Base-by-base conservation (phyloP, 495 filamentous ascomycete genomes). In the Lentithecium fluviatile region DNA sequence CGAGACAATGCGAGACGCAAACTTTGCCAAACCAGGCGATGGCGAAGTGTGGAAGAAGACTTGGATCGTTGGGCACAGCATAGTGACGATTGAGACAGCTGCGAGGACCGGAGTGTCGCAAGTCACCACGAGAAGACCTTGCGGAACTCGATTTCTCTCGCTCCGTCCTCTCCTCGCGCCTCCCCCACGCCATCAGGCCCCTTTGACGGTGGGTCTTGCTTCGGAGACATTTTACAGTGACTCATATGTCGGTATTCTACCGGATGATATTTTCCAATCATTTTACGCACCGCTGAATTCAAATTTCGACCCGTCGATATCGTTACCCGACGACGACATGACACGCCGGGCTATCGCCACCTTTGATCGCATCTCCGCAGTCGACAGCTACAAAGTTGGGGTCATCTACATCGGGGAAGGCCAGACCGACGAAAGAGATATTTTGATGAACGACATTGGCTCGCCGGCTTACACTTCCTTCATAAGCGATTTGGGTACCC, bases 351-450 rank as follows among this genome's bases (percentile, higher is more conserved):
- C 89, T 0, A 85, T 97, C 34, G 83, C 76, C 42, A 75, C 80
- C 34, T 95, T 99, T 73, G 95, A 97, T 71, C 85, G 85, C 25
- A 96, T 83, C 58, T 85, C 92, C 50, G 90, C 92, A 24, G 88
- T 99, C 4, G 95, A 99, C 73, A 88, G 91, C 11, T 91, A 99
- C 73, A 96, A 96, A 70, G 88, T 96, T 47, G 95, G 94, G 19
- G 86, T 99, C 20, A 85, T 99, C 52, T 99, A 96, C 70, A 84
- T 95, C 59, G 90, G 85, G 34, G 83, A 90, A 53, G 86, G 87
- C 20, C 95, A 97, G 69, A 56, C 85, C 85, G 17, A 82, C 2
- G 95, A 97, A 70, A 75, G 75, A 2, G 89, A 92, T 57, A 96
- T 97, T 34, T 79, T 99, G 1, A 80, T 86, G 29, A 97, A 99